Base-by-base conservation (phyloP, 2,329 filamentous ascomycete genomes). In the Trematosphaeria pertusa region DNA sequence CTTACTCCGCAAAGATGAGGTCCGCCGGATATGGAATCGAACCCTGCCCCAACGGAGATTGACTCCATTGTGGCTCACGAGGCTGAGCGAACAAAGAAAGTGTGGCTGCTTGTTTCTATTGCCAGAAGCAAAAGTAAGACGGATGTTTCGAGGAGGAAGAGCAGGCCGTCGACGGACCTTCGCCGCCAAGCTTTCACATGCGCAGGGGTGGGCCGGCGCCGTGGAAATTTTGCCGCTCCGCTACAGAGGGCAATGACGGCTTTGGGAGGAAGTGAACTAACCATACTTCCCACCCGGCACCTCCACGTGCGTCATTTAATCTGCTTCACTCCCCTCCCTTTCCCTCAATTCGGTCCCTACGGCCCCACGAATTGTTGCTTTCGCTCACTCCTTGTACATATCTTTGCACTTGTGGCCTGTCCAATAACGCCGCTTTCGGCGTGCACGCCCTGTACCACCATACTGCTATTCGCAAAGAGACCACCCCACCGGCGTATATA, bases 271-370 rank as follows among this genome's bases (percentile, higher is more conserved):
- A n/a, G n/a, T n/a, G n/a, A n/a, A n/a, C n/a, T n/a, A n/a, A n/a
- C n/a, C n/a, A n/a, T n/a, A n/a, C n/a, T n/a, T n/a, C n/a, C 19
- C 20, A n/a, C 10, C 18, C 4, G n/a, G 7, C 15, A 19, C 10
- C 40, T 50, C 43, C 54, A 54, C 48, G 51, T 57, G 51, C 45
- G 50, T 49, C 50, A 50, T 50, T 49, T 30, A 33, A 22, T 15
- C 20, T 5, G 33, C 26, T 20, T n/a, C 21, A 22, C 38, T 44
- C 31, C 36, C 36, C 26, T 28, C 32, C 24, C 18, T 20, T 15
- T 17, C 32, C 32, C 35, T 43, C 38, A 36, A 43, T 46, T 39
- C 45, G 20, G 15, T 40, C 47, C 33, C 19, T 50, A 33, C 40
- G 8, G 5, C 5, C 24, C 37, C 43, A 22, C 17, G 30, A 22